These are phyloP conservation scores for Dothideomycetes sp. DNA, from an alignment of 2,329 filamentous ascomycete genomes.

Conservation along the genomic window DNA sequence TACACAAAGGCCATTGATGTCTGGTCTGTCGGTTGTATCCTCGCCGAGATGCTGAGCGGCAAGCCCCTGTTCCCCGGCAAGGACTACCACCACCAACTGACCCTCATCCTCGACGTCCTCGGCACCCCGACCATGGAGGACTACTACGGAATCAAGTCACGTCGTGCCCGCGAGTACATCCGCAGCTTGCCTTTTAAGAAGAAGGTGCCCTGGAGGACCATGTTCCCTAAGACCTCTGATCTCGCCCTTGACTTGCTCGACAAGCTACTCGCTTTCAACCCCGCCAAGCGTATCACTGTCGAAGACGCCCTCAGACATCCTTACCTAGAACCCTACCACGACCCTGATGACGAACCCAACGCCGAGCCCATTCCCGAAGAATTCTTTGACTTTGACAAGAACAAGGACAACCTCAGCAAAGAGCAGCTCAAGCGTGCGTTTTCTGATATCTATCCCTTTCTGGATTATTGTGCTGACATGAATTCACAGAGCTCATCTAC, in stretches of 20 bases:
- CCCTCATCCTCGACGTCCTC: slow-evolving; percentile 90
- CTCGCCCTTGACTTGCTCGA: slow-evolving; percentile 87
- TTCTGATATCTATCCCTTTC: slow-evolving; percentile 7
- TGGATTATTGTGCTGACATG: background rate
- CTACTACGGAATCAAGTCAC: slow-evolving; percentile 99
- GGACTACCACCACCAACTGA: slow-evolving; percentile 98
- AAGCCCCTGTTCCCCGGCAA: slow-evolving; percentile 98
- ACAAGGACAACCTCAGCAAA: slow-evolving; percentile 97
- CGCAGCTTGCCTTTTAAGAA: slow-evolving; percentile 54
- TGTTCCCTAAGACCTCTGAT: slow-evolving; percentile 99
- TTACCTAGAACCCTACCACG: slow-evolving; percentile 97
- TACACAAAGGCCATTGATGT: slow-evolving; percentile 99
- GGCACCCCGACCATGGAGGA: slow-evolving; percentile 99
- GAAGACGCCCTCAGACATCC: slow-evolving; percentile 96
- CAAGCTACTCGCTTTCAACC: slow-evolving; percentile 95
- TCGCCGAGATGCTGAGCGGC: slow-evolving; percentile 97
- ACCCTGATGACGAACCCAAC: slow-evolving; percentile 95
- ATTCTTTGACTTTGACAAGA: slow-evolving; percentile 99
- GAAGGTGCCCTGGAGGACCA: slow-evolving; percentile 91
- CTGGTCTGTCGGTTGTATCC: slow-evolving; percentile 96
- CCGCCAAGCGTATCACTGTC: slow-evolving; percentile 95
- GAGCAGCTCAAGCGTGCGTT: slow-evolving; percentile 82
- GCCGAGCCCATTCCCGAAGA: slow-evolving; percentile 95
- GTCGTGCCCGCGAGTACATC: slow-evolving; percentile 94
- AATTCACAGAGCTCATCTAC: slow-evolving; percentile 65